Conservation (phyloP, 2,329 filamentous ascomycete species). For the Monilinia aucupariae region DNA sequence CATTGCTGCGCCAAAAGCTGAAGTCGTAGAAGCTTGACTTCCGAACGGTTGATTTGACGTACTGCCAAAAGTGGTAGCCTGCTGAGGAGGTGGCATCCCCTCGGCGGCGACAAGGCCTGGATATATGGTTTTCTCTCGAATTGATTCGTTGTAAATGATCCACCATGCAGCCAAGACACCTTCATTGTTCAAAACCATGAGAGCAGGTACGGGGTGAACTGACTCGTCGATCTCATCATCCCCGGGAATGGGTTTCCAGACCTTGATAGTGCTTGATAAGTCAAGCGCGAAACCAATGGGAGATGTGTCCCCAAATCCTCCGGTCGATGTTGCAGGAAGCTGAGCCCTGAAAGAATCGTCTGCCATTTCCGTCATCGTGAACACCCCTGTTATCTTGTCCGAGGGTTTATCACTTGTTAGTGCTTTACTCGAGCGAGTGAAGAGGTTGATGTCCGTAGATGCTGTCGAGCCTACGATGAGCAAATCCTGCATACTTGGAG, state of each 20-base stretch:
- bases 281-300: conserved; percentile 78
- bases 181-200: conserved; percentile 84
- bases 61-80: conserved; percentile 31
- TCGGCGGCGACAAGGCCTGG: conserved; percentile 55
- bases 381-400: conserved; percentile 58
- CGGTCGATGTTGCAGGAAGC: conserved; percentile 59
- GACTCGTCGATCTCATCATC: conserved; percentile 72
- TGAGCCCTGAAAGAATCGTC: conserved; percentile 71
- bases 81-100: conserved; percentile 26
- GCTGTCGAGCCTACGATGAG: conserved; percentile 78
- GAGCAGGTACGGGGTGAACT: conserved; percentile 70
- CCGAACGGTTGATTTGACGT: conserved; percentile 18
- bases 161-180: conserved; percentile 84
- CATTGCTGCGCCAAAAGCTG: conserved; percentile 37
- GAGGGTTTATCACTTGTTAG: conserved; percentile 57
- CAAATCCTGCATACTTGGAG: conserved; percentile 73
- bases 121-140: conserved; percentile 68
- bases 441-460: conserved; percentile 69
- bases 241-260: conserved; percentile 68
- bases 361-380: conserved; percentile 65
- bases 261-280: conserved; percentile 73
- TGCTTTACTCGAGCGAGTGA: conserved; percentile 67
- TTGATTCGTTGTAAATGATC: conserved; percentile 83
- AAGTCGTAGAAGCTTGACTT: conserved; percentile 15
- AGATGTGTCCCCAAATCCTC: conserved; percentile 63